Conservation (phyloP, 2,329 filamentous ascomycete species). For the Penicillium brevicompactum region DNA sequence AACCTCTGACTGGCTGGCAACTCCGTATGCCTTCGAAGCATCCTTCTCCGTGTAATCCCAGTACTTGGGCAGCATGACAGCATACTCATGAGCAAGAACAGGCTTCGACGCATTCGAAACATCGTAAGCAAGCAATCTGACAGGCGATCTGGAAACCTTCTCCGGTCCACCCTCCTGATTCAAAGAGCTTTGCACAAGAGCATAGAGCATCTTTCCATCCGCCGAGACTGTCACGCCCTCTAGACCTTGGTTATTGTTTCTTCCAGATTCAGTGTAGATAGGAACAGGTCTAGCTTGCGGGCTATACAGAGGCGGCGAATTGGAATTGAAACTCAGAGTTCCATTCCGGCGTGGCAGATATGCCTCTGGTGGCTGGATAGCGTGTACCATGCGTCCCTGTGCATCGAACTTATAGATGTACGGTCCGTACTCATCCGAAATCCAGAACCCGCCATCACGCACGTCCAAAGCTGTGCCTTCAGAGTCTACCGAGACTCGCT, state of each 20-base stretch:
- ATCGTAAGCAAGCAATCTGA: conserved; percentile 67
- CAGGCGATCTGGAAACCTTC: conserved; percentile 57
- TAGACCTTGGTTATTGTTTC: conserved; percentile 75
- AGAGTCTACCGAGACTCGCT: conserved; percentile 62
- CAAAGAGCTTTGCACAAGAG: conserved; percentile 66
- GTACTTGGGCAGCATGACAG: conserved; percentile 66
- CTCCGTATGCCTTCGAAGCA: conserved; percentile 52
- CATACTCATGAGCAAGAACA: conserved; percentile 62
- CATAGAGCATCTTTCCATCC: conserved; percentile 65
- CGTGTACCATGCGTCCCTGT: conserved; percentile 61
- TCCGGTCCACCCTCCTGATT: conserved; percentile 63
- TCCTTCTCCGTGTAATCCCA: conserved; percentile 53
- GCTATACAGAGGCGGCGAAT: conserved; percentile 64
- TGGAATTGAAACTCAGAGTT: conserved; percentile 63
- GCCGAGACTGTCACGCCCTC: conserved; percentile 67
- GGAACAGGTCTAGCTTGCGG: conserved; percentile 53
- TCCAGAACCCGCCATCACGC: conserved; percentile 65
- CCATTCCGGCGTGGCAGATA: conserved; percentile 66
- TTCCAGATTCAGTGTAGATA: conserved; percentile 60
- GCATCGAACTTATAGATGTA: conserved; percentile 68
- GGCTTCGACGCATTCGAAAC: conserved; percentile 49
- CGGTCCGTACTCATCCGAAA: conserved; percentile 71
- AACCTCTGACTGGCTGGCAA: conserved; percentile 70
- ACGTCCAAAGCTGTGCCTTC: conserved; percentile 67
- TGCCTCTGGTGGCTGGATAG: conserved; percentile 66